phyloP scores from a whole-genome alignment of 495 filamentous ascomycete genomes.

The Paragyromitra xinjiangensis region DNA sequence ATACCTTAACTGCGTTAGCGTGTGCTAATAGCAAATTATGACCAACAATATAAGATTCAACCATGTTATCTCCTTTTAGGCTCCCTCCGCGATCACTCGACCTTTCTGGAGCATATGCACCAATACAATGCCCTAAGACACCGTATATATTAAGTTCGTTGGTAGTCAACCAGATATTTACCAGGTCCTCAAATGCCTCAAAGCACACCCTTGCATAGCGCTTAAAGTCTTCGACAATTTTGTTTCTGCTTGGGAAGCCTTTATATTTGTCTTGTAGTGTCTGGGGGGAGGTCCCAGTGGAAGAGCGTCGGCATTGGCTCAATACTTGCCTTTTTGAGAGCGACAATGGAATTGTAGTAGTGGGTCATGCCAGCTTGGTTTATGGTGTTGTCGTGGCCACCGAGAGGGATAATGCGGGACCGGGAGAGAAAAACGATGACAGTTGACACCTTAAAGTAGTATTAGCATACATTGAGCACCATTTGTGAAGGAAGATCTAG shows the following conservation, averaged over 20 bases:
- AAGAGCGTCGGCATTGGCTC: conserved; percentile 70
- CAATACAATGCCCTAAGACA: conserved; percentile 69
- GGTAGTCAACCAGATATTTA: conserved; percentile 72
- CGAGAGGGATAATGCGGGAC: conserved; percentile 75
- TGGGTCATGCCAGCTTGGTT: conserved; percentile 69
- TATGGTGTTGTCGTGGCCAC: conserved; percentile 69
- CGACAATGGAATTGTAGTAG: conserved; percentile 70
- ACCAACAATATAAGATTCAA: conserved; percentile 70
- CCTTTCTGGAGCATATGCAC: conserved; percentile 69
- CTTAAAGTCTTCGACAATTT: conserved; percentile 69
- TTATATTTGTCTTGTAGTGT: conserved; percentile 70
- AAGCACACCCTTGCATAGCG: conserved; percentile 68
- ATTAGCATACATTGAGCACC: neutral
- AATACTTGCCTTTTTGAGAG: conserved; percentile 68
- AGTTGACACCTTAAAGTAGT: conserved; percentile 65
- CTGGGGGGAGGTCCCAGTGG: conserved; percentile 72
- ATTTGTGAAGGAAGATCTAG: neutral
- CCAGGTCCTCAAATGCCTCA: conserved; percentile 67
- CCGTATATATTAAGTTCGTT: conserved; percentile 72
- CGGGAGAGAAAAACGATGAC: conserved; percentile 81
- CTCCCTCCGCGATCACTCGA: conserved; percentile 67
- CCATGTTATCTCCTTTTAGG: conserved; percentile 65
- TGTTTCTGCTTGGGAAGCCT: conserved; percentile 66
- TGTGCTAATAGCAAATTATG: conserved; percentile 70
- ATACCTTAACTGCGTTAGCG: conserved; percentile 70